These are phyloP conservation scores for Sistotremastrum niveocremeum DNA, from an alignment of 768 basidiomycete genomes.

Conservation along the genomic window DNA sequence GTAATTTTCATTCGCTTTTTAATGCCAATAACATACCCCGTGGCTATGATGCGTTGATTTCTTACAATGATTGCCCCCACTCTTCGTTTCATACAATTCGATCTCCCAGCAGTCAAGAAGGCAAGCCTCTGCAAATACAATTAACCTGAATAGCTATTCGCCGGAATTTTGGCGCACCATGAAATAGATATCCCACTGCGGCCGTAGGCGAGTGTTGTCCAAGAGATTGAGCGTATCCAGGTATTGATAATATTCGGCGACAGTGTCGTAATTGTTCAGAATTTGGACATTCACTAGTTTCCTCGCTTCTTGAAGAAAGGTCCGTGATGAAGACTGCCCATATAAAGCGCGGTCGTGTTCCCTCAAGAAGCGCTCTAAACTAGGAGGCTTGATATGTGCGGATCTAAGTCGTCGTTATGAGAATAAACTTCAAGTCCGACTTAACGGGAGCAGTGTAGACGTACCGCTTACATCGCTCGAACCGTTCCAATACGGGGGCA, in stretches of 20 bases:
- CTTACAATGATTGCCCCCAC: slow-evolving; percentile 91
- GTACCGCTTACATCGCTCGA: slow-evolving; percentile 40
- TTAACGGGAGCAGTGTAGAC: slow-evolving; percentile 6
- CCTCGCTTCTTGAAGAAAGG: slow-evolving; percentile 10
- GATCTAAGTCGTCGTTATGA: background rate
- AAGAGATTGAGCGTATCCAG: slow-evolving; percentile 57
- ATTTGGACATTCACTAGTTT: slow-evolving; percentile 49
- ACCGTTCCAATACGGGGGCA: slow-evolving; percentile 66
- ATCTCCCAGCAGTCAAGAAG: slow-evolving; percentile 74
- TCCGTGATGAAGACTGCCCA: slow-evolving; percentile 20
- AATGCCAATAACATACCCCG: slow-evolving; percentile 38
- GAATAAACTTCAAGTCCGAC: background rate
- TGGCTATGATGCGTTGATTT: slow-evolving; percentile 59
- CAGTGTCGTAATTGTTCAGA: slow-evolving; percentile 45
- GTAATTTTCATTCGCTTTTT: background rate
- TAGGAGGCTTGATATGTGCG: too few relatives aligned
- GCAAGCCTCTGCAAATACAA: slow-evolving; percentile 55
- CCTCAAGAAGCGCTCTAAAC: slow-evolving; percentile 61
- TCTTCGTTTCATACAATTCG: slow-evolving; percentile 94
- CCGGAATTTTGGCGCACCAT: slow-evolving; percentile 45
- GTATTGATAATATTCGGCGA: slow-evolving; percentile 43
- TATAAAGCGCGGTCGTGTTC: slow-evolving; percentile 60
- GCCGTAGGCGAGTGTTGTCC: slow-evolving; percentile 64
- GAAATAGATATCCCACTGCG: slow-evolving; percentile 93
- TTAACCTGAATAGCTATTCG: background rate